These are phyloP conservation scores for Lathyrus aphaca DNA, from an alignment of 306 rosid species.

Conservation along the genomic window DNA sequence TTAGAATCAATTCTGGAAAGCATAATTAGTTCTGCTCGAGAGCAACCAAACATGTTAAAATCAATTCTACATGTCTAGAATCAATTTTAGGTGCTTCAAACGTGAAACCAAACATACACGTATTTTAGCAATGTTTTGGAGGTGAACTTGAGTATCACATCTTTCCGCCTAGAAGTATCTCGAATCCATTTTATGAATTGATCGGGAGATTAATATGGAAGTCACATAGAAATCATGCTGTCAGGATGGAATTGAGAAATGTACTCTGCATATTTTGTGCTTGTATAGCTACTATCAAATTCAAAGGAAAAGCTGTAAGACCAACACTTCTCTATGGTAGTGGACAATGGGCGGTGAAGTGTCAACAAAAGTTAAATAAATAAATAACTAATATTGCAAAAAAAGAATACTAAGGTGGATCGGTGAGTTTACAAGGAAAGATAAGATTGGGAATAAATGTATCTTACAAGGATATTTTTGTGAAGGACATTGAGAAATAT, in stretches of 20 bases:
- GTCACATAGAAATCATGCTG: not conserved
- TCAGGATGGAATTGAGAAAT: not conserved
- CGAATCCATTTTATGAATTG: slow-evolving; percentile 7
- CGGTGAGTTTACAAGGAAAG: slow-evolving; percentile 16
- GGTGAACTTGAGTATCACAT: not conserved
- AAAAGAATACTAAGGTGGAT: slow-evolving; percentile 3
- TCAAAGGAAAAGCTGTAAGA: slow-evolving; percentile 29
- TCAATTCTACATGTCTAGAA: no score
- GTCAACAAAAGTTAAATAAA: slow-evolving; percentile 12
- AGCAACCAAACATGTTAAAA: no score
- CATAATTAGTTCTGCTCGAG: no score
- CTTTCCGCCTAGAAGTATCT: not conserved
- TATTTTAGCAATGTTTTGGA: slow-evolving; percentile 7
- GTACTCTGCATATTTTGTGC: not conserved
- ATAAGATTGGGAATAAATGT: not conserved
- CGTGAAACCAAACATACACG: not conserved
- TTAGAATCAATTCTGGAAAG: no score
- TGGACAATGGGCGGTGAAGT: slow-evolving; percentile 18
- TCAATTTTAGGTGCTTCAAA: no score
- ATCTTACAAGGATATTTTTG: slow-evolving; percentile 12
- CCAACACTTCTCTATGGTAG: slow-evolving; percentile 12
- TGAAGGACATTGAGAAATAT: slow-evolving; percentile 11
- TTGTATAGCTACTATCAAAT: slow-evolving; percentile 20
- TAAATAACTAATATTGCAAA: not conserved
- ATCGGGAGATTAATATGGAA: not conserved